Conservation (phyloP, 2,329 filamentous ascomycete species). For the Pseudogymnoascus sp. region DNA sequence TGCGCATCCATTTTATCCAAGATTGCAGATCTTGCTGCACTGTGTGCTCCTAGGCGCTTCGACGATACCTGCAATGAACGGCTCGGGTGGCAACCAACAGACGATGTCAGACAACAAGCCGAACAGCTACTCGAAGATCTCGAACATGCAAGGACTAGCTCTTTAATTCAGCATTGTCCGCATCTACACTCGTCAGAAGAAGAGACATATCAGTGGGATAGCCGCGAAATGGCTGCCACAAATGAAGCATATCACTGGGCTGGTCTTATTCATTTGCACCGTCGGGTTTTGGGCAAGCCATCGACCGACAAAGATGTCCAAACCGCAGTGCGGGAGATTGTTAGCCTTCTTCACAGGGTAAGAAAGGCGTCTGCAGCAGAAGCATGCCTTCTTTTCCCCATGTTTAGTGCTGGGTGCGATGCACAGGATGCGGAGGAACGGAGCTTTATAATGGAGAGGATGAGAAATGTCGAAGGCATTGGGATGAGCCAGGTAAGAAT, state of each 20-base stretch:
- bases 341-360: constrained; percentile 56
- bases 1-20: constrained; percentile 66
- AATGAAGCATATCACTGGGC: constrained; percentile 78
- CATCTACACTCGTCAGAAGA: constrained; percentile 44
- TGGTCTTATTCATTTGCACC: constrained; percentile 67
- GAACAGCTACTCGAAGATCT: constrained; percentile 55
- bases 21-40: constrained; percentile 63
- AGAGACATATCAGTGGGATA: constrained; percentile 49
- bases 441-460: constrained; percentile 55
- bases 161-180: constrained; percentile 32
- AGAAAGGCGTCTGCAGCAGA: constrained; percentile 63
- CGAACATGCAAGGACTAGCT: constrained; percentile 44
- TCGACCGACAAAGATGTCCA: constrained; percentile 55
- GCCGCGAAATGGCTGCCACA: constrained; percentile 59
- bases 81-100: constrained; percentile 51
- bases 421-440: constrained; percentile 50
- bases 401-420: constrained; percentile 79
- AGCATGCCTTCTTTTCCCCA: constrained; percentile 68
- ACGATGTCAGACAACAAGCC: constrained; percentile 49
- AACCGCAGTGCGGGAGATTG: constrained; percentile 54
- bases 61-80: constrained; percentile 44
- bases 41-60: constrained; percentile 61
- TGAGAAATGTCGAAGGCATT: constrained; percentile 62
- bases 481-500: constrained; percentile 66
- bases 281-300: constrained; percentile 61